phyloP scores from a whole-genome alignment of 192 early-diverging fungal species.

The Neocallimastix lanati region DNA sequence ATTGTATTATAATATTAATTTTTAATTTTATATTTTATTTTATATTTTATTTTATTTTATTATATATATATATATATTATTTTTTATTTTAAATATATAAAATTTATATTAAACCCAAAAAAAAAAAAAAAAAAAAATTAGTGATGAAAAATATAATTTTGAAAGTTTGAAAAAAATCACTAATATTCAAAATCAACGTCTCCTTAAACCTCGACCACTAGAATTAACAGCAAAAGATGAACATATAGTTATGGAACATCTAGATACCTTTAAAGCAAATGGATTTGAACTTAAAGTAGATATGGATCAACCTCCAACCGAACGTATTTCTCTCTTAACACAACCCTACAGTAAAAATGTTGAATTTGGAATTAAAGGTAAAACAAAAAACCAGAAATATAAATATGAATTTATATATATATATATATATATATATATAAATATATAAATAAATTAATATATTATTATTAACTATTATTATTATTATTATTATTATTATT shows the following conservation, averaged over 20 bases:
- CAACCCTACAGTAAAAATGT: conserved; percentile 59
- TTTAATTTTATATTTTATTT: too few species aligned
- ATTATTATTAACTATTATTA: too few species aligned
- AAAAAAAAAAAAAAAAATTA: too few species aligned
- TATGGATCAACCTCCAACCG: conserved; percentile 28
- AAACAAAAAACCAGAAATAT: too few species aligned
- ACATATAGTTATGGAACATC: conserved; percentile 51
- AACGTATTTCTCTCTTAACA: conserved; percentile 43
- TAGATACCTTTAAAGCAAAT: conserved; percentile 51
- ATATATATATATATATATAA: conserved; percentile 6
- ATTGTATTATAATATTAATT: too few species aligned
- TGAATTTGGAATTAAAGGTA: conserved; percentile 50
- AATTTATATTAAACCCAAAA: too few species aligned
- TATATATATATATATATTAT: too few species aligned
- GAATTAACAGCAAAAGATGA: conserved; percentile 65
- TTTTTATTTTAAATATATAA: too few species aligned
- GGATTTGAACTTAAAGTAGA: conserved; percentile 62
- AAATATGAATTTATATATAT: not conserved
- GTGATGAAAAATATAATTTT: conserved; percentile 94
- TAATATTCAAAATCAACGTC: conserved; percentile 37
- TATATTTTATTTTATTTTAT: too few species aligned
- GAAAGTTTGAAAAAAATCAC: conserved; percentile 52
- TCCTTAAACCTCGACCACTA: conserved; percentile 44
- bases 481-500: too few species aligned
- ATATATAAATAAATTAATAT: too few species aligned